Percentiles rank a stretch among this genome's conserved stretches.
Conservation (phyloP, 2,329 filamentous ascomycete genomes). For the Nothopassalora personata region DNA sequence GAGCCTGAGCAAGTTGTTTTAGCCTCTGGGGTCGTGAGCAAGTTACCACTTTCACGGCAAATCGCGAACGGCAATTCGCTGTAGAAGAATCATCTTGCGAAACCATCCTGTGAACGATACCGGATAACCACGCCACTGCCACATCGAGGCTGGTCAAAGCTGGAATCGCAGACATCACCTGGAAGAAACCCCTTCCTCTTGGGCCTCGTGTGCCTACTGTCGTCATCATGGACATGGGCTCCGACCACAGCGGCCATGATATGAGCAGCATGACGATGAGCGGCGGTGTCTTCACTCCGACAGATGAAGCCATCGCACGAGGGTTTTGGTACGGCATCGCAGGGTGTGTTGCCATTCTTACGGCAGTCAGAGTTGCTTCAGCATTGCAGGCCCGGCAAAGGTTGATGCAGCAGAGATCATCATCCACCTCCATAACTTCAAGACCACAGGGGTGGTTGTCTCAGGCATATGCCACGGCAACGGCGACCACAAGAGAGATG, state of each 20-base stretch:
- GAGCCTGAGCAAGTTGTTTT: not conserved
- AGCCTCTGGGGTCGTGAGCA: not conserved
- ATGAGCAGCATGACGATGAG: conserved; percentile 30
- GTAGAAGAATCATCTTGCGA: not conserved
- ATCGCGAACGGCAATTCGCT: too few species aligned
- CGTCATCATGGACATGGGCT: conserved; percentile 17
- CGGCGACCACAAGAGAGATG: conserved; percentile 24
- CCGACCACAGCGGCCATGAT: conserved; percentile 13
- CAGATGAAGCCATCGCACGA: conserved; percentile 24
- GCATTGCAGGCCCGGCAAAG: conserved; percentile 16
- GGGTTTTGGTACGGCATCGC: conserved; percentile 29
- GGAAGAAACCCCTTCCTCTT: not conserved
- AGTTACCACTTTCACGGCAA: not conserved
- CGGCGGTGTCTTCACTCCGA: conserved; percentile 22
- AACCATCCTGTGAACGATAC: not conserved
- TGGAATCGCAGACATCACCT: not conserved
- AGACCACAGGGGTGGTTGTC: conserved; percentile 20
- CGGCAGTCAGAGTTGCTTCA: conserved; percentile 11
- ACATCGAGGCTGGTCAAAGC: not conserved
- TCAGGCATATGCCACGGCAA: conserved; percentile 27
- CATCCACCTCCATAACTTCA: conserved; percentile 19
- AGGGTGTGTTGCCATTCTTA: conserved; percentile 23
- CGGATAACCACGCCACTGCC: not conserved
- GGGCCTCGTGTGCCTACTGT: not conserved
- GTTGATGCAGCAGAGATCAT: conserved; percentile 6